These are phyloP conservation scores for Ceratobasidium sp. DNA, from an alignment of 1,284 basidiomycete genomes.

Conservation along the genomic window DNA sequence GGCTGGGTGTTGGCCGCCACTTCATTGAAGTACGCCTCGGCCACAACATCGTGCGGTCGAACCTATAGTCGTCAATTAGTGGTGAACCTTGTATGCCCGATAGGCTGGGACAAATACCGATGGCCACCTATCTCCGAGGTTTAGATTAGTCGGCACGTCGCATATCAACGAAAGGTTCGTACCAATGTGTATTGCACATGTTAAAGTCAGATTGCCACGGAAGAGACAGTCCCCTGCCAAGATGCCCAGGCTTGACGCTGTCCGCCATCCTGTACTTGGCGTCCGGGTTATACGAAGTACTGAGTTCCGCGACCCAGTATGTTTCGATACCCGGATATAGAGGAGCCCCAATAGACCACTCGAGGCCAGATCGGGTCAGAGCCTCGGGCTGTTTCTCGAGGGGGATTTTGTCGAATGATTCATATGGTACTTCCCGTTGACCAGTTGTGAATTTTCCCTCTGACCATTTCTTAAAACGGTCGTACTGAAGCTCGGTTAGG, in stretches of 20 bases:
- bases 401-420: constrained; percentile 47
- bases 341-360: constrained; percentile 55
- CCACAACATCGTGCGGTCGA: constrained; percentile 40
- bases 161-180: not conserved
- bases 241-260: constrained; percentile 32
- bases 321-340: constrained; percentile 54
- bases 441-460: constrained; percentile 50
- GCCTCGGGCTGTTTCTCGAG: constrained; percentile 49
- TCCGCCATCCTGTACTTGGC: constrained; percentile 26
- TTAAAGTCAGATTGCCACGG: constrained; percentile 45
- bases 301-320: constrained; percentile 25
- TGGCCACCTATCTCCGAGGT: constrained; percentile 32
- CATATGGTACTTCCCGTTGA: constrained; percentile 6
- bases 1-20: not conserved
- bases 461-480: constrained; percentile 53
- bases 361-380: constrained; percentile 53
- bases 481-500: constrained; percentile 54
- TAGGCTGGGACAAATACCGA: constrained; percentile 14
- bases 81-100: too few species aligned
- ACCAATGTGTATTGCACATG: constrained; percentile 42
- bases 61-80: constrained; percentile 18
- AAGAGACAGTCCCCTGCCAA: constrained; percentile 23
- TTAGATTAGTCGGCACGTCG: not conserved
- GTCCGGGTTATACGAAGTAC: constrained; percentile 9
- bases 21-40: constrained; percentile 32